Percentiles rank a stretch among this genome's conserved stretches.
These are phyloP conservation scores for Termitomyces sp. DNA, from an alignment of 768 basidiomycete genomes.

Conservation along the genomic window DNA sequence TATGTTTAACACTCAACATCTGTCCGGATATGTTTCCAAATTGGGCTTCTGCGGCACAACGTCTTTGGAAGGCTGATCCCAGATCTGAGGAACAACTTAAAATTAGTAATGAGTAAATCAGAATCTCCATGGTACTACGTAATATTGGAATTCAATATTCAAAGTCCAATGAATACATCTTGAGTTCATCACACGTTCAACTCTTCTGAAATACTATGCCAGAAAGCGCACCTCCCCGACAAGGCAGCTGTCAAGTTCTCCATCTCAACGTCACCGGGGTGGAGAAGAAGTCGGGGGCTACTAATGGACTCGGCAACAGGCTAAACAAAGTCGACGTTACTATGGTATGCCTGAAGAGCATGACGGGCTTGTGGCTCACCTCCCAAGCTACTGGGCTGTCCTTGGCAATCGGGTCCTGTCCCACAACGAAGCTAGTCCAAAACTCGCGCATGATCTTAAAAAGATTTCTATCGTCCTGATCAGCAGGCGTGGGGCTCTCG, in stretches of 20 bases:
- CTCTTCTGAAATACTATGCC: constrained; percentile 22
- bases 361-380: constrained; percentile 15
- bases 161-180: background rate
- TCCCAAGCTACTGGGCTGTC: constrained; percentile 20
- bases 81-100: too few relatives aligned
- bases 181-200: constrained; percentile 15
- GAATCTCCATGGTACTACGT: too few relatives aligned
- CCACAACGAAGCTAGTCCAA: constrained; percentile 36
- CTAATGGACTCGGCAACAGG: constrained; percentile 15
- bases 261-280: constrained; percentile 22
- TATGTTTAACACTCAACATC: too few relatives aligned
- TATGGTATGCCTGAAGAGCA: background rate
- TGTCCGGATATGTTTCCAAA: too few relatives aligned
- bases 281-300: constrained; percentile 26
- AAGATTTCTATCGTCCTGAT: constrained; percentile 25
- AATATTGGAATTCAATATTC: too few relatives aligned
- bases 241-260: constrained; percentile 18
- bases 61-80: too few relatives aligned
- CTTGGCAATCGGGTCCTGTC: constrained; percentile 23
- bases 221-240: constrained; percentile 25
- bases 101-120: too few relatives aligned
- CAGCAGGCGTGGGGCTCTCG: constrained; percentile 18
- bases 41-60: too few relatives aligned
- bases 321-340: constrained; percentile 4
- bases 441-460: constrained; percentile 35